Percentiles rank a stretch among this genome's conserved stretches.
These are phyloP conservation scores for Aspergillus luchuensis DNA, from an alignment of 2,329 filamentous ascomycete species.

Conservation along the genomic window DNA sequence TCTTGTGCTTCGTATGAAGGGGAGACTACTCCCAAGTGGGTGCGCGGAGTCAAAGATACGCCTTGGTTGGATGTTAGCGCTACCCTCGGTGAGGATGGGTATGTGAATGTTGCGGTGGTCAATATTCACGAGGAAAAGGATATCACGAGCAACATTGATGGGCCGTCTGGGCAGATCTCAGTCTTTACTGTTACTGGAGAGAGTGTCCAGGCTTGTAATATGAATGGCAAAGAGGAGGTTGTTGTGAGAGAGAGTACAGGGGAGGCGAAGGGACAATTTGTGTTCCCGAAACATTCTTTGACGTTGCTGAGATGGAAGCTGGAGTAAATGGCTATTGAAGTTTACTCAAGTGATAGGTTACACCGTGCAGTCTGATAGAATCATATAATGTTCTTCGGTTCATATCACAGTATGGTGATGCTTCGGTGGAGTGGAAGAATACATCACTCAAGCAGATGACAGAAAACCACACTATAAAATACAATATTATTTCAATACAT, in stretches of 20 bases:
- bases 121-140: slow-evolving; percentile 67
- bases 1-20: slow-evolving; percentile 66
- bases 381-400: not conserved
- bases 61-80: slow-evolving; percentile 58
- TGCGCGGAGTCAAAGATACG: slow-evolving; percentile 59
- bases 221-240: slow-evolving; percentile 63
- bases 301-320: slow-evolving; percentile 64
- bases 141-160: slow-evolving; percentile 63
- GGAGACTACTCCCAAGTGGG: slow-evolving; percentile 43
- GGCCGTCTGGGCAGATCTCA: slow-evolving; percentile 55
- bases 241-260: slow-evolving; percentile 62
- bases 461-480: not conserved
- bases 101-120: slow-evolving; percentile 68
- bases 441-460: too few relatives aligned
- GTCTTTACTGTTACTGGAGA: slow-evolving; percentile 66
- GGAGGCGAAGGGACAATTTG: slow-evolving; percentile 63
- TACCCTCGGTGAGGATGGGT: slow-evolving; percentile 55
- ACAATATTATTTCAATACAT: not conserved
- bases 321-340: slow-evolving; percentile 13
- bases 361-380: not conserved
- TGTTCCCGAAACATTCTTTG: slow-evolving; percentile 70
- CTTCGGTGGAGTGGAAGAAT: too few relatives aligned
- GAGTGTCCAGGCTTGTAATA: slow-evolving; percentile 62
- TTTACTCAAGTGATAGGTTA: not conserved
- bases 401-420: too few relatives aligned